Evolutionary conservation across 768 basidiomycete genomes (phyloP).

Genomic region (Hericium rajendrae): DNA sequence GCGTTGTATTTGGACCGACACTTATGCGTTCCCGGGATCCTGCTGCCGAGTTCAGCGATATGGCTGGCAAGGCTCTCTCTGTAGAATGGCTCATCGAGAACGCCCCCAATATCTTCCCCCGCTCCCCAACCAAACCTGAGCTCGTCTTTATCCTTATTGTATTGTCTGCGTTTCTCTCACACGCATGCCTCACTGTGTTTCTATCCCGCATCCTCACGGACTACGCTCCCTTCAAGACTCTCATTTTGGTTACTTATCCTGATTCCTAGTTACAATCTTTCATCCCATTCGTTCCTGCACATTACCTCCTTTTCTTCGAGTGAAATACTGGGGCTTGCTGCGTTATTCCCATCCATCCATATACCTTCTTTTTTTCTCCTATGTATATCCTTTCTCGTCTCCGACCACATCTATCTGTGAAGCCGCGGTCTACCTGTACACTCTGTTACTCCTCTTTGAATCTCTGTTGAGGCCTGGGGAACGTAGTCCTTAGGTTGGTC

Average conservation of each 20-base stretch:
- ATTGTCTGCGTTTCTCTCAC: constrained; percentile 6
- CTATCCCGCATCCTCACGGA: constrained; percentile 1
- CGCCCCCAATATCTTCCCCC: constrained; percentile 44
- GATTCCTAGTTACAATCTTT: background rate
- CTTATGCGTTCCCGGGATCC: constrained; percentile 86
- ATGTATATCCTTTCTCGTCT: background rate
- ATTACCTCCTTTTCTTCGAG: background rate
- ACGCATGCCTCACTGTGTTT: constrained; percentile 3
- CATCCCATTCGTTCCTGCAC: background rate
- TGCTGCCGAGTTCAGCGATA: constrained; percentile 88
- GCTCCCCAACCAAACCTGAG: constrained; percentile 4
- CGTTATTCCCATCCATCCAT: background rate
- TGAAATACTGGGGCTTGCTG: background rate
- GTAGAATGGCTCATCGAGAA: constrained; percentile 95
- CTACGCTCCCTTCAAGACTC: background rate
- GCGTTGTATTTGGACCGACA: constrained; percentile 97
- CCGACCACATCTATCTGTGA: background rate
- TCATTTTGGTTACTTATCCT: background rate
- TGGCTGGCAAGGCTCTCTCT: constrained; percentile 91
- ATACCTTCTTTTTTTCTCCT: background rate
- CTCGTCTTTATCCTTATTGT: constrained; percentile 1
- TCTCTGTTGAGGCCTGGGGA: background rate
- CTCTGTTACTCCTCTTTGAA: background rate
- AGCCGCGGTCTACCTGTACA: background rate
- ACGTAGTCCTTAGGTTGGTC: background rate